Base-by-base conservation (phyloP, 1,284 basidiomycete species). In the Cryptococcus sp. region DNA sequence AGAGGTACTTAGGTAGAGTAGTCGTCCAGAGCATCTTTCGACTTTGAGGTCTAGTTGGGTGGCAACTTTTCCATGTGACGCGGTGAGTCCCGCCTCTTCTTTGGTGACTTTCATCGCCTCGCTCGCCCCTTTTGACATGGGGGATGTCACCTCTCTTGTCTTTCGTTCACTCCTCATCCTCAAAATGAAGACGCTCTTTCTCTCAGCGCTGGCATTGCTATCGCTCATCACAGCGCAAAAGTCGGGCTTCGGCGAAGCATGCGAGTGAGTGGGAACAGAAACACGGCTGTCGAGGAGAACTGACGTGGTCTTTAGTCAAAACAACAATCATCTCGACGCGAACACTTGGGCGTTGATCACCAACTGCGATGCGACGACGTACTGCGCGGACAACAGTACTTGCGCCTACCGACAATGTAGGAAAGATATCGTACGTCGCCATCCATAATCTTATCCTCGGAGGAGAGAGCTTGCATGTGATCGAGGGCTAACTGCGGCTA, bases 271-370 rank as follows among this genome's bases (percentile, higher is more conserved):
- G 40, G 47, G 46, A 45, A n/a, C 21, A 21, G 18, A 36, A 11
- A 6, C 34, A 33, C 28, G 5, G n/a, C n/a, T 31, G 28, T 31
- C 25, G 25, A 31, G 24, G 16, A 7, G 18, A 16, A 4, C 31
- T n/a, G 43, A 35, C 10, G 32, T 31, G 21, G 16, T n/a, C n/a
- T n/a, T 26, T 21, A 71, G 69, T 36, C 64, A 62, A 45, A 37
- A 46, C n/a, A 63, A 69, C 70, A 86, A 81, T 65, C 80, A 82
- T 50, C 80, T 90, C 31, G 81, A 86, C 66, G 68, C 76, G 14
- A 82, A 82, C 54, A 87, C 86, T 12, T 86, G 81, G 70, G 81
- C 85, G 63, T 85, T 89, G 72, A 80, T 79, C 68, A 79, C 79
- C 54, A 85, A 90, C 63, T 90, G 87, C 73, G 81, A 85, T 65